A percentile compares a stretch with the other conserved stretches of the same genome.
Evolutionary conservation across 495 filamentous ascomycete species (phyloP).

Genomic region (Evernia prunastri): DNA sequence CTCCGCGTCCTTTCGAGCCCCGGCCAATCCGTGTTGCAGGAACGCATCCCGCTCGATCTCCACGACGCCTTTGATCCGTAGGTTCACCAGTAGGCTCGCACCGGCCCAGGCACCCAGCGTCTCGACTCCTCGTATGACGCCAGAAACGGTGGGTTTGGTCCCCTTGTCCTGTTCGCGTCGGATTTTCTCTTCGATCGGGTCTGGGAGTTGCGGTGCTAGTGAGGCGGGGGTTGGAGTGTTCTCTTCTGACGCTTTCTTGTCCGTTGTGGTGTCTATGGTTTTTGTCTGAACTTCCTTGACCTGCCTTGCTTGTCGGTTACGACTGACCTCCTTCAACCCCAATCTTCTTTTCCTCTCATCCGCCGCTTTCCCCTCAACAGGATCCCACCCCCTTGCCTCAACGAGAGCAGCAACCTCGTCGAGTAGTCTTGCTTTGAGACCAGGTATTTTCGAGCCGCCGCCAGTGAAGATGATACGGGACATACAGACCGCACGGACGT

Average conservation of each 20-base stretch:
- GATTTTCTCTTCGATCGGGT: constrained; percentile 61
- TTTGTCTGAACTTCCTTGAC: not conserved
- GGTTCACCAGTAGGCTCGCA: constrained; percentile 68
- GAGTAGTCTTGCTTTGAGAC: constrained; percentile 72
- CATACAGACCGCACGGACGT: constrained; percentile 80
- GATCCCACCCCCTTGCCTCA: constrained; percentile 66
- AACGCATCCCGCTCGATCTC: constrained; percentile 84
- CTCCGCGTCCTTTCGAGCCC: constrained; percentile 60
- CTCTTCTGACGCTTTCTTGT: constrained; percentile 17
- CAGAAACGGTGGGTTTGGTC: constrained; percentile 41
- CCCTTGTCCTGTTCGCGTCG: constrained; percentile 45
- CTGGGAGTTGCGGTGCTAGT: constrained; percentile 44
- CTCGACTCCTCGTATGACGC: constrained; percentile 66
- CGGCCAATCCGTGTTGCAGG: constrained; percentile 66
- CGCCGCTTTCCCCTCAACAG: constrained; percentile 55
- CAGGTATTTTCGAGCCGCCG: constrained; percentile 71
- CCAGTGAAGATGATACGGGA: constrained; percentile 83
- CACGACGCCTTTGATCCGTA: constrained; percentile 72
- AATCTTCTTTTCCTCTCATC: constrained; percentile 50
- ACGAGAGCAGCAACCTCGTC: constrained; percentile 63
- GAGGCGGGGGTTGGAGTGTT: constrained; percentile 34
- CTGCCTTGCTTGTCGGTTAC: constrained; percentile 23
- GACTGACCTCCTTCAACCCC: constrained; percentile 42
- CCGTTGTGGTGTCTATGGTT: not conserved
- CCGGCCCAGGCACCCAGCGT: constrained; percentile 86